Evolutionary conservation across 176 grass and related monocot genomes (phyloP).

Genomic region (Zea mays): Zm-B73-REFERENCE-NAM-5.0 NC_050102.1:170525001-170525500

Average conservation of each 20-base stretch:
- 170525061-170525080: conserved; percentile 95
- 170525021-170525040: conserved; percentile 99
- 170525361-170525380: conserved; percentile 51
- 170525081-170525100: conserved; percentile 64
- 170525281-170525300: no score
- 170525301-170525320: conserved; percentile 36
- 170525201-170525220: conserved; percentile 57
- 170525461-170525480: conserved; percentile 41
- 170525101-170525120: conserved; percentile 46
- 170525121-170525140: conserved; percentile 18
- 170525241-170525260: conserved; percentile 84
- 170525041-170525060: conserved; percentile 99
- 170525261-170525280: neutral
- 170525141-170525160: conserved; percentile 27
- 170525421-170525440: conserved; percentile 54
- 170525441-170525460: conserved; percentile 48
- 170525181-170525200: conserved; percentile 43
- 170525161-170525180: conserved; percentile 44
- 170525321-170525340: conserved; percentile 55
- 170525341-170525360: conserved; percentile 47
- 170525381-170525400: conserved; percentile 52
- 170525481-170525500: neutral
- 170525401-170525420: conserved; percentile 45
- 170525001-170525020: conserved; percentile 84
- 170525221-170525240: conserved; percentile 98